Conservation (phyloP, 768 basidiomycete genomes). For the Pleurotus ostreatus region DNA sequence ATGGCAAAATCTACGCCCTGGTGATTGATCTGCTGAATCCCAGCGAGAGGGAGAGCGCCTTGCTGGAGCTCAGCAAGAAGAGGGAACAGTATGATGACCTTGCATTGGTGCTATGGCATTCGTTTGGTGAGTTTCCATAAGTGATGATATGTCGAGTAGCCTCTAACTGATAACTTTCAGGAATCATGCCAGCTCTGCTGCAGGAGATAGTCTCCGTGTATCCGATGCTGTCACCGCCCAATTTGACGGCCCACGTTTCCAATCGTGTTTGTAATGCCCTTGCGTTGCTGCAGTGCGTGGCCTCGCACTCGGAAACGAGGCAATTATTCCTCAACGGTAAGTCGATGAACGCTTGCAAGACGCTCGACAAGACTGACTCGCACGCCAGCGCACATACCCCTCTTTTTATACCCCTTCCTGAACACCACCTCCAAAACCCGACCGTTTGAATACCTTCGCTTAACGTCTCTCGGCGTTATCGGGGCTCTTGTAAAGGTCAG, state of each 20-base stretch:
- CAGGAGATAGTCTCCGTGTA: conserved; percentile 99
- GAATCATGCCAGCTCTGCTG: conserved; percentile 95
- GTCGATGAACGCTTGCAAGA: conserved; percentile 14
- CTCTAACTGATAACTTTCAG: conserved; percentile 32
- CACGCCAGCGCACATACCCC: conserved; percentile 83
- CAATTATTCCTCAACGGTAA: conserved; percentile 91
- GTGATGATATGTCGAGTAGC: conserved; percentile 12
- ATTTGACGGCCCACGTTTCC: conserved; percentile 94
- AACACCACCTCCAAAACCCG: conserved; percentile 99
- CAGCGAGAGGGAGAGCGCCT: conserved; percentile 78
- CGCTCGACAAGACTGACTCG: conserved; percentile 35
- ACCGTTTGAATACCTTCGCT: conserved; percentile 99
- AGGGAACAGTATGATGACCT: conserved; percentile 98
- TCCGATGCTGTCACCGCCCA: conserved; percentile 90
- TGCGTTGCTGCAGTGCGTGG: conserved; percentile 96
- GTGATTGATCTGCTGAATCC: conserved; percentile 87
- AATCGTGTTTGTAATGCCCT: conserved; percentile 99
- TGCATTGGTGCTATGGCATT: conserved; percentile 96
- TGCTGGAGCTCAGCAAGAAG: conserved; percentile 97
- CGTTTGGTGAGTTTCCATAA: conserved; percentile 65
- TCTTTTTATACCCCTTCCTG: conserved; percentile 97
- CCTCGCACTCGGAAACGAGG: conserved; percentile 94
- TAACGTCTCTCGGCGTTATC: conserved; percentile 98
- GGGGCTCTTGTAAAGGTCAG: conserved; percentile 95
- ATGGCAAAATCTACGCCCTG: conserved; percentile 81